Evolutionary conservation across 495 filamentous ascomycete genomes (phyloP).

Genomic region (Apodospora peruviana): DNA sequence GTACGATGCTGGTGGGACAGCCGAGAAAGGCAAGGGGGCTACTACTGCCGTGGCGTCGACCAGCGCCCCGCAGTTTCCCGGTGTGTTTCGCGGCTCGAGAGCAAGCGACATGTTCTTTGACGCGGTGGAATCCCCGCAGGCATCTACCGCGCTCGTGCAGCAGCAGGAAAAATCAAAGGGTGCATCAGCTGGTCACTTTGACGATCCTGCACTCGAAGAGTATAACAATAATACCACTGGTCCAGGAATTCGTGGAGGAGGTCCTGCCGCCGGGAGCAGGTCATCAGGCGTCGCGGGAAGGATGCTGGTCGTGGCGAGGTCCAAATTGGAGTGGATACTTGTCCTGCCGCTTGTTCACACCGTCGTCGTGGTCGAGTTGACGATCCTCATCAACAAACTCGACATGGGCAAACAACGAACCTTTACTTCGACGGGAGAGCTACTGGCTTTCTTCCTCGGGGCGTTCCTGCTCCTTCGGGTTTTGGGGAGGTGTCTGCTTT

Average conservation of each 20-base stretch:
- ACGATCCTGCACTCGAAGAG: neutral
- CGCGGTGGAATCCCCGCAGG: neutral
- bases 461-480: conserved; percentile 3
- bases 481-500: neutral
- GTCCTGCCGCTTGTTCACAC: conserved; percentile 5
- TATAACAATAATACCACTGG: neutral
- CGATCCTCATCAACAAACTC: conserved; percentile 10
- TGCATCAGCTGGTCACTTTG: neutral
- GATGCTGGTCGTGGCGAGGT: neutral
- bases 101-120: conserved; percentile 5
- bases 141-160: neutral
- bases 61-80: neutral
- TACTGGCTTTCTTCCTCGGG: conserved; percentile 10
- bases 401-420: conserved; percentile 5
- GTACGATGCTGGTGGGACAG: too few species aligned
- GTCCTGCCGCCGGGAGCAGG: neutral
- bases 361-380: conserved; percentile 10
- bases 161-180: neutral
- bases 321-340: neutral
- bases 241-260: neutral
- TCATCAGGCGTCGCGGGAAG: neutral
- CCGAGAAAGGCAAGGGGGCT: conserved; percentile 5
- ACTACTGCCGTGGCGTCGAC: neutral
- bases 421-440: conserved; percentile 10
- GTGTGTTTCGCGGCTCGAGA: neutral